Conservation (phyloP, 176 grass and related monocot genomes). For the Pontederia paniculata region DNA sequence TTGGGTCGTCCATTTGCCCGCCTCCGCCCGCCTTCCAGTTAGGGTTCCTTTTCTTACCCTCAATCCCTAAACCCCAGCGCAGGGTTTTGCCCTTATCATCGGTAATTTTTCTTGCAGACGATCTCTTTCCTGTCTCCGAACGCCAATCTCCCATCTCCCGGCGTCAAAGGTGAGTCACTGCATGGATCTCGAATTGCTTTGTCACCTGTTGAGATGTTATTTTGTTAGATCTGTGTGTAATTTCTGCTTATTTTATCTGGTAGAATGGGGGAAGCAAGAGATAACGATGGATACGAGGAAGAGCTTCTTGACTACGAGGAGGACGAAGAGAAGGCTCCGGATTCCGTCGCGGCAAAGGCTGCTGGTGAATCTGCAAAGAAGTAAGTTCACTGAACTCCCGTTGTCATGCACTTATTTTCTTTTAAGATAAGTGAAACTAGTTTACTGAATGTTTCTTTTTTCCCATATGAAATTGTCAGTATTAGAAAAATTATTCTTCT, state of each 20-base stretch:
- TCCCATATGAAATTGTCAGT: not conserved
- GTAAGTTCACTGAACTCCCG: constrained; percentile 20
- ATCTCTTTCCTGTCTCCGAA: not conserved
- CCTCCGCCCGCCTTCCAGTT: not conserved
- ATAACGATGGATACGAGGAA: constrained; percentile 91
- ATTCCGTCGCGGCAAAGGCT: constrained; percentile 59
- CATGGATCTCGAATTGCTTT: not conserved
- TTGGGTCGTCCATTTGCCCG: not conserved
- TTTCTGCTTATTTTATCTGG: not conserved
- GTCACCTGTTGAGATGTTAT: not conserved
- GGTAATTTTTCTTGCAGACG: constrained; percentile 23
- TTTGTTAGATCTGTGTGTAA: constrained; percentile 7
- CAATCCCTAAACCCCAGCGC: not conserved
- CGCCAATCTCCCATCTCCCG: not conserved
- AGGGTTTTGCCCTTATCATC: not conserved
- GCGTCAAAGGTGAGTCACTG: constrained; percentile 2
- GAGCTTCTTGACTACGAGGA: constrained; percentile 99
- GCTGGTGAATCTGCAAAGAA: constrained; percentile 57
- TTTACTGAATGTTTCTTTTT: not conserved
- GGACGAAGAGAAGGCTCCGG: constrained; percentile 76
- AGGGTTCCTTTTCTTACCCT: not conserved
- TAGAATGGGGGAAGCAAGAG: constrained; percentile 89
- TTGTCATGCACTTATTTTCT: no score
- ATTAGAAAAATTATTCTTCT: not conserved
- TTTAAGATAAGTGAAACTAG: no score